Evolutionary conservation across 345 rosid species (phyloP), one percentile per base, ranked within the genome.

Genomic region (Raphanus raphanistrum): DNA sequence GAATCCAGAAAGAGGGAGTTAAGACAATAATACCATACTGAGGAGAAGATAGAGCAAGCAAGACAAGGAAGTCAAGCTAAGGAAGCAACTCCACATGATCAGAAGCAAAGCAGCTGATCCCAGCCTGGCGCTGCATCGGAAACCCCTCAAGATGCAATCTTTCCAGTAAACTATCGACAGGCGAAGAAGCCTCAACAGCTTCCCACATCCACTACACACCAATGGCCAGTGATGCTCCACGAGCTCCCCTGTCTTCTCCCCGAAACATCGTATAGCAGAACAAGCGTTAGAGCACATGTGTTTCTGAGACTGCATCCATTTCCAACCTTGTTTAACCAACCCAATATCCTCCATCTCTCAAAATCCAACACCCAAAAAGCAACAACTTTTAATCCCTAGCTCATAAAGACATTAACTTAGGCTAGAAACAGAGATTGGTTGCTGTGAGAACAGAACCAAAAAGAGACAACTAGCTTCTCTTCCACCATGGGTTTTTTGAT

Each of bases 71-170:
- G 99, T 92, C 82, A 95, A 85, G 81, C 97, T 92, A 71, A 95
- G 96, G 83, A 95, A 95, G 86, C 90, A 93, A 79, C 97, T 93
- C 99, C 99, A 95, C 91, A 95, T 91, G 45, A 95, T 95, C 71
- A 93, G 74, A 50, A 95, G 90, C 87, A 92, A 82, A 5, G 97
- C 86, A 67, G 99, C 90, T 1, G 97, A 91, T 32, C 98, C 97
- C 77, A 95, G 72, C 76, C 81, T 89, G 66, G 88, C 21, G 29
- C 90, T 63, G 11, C 97, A 93, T 12, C 72, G 85, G 32, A 83
- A 87, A 41, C 99, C 99, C 88, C 93, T 89, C 41, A 85, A 43
- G 13, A 80, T 33, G 41, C 91, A 85, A 71, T 90, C 88, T 81
- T 86, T 91, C 99, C 99, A 95, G 68, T 83, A 88, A 71, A 88